A percentile compares a stretch with the other conserved stretches of the same genome.
These are phyloP conservation scores for Xylariaceae sp. DNA, from an alignment of 2,329 filamentous ascomycete genomes.

Conservation along the genomic window DNA sequence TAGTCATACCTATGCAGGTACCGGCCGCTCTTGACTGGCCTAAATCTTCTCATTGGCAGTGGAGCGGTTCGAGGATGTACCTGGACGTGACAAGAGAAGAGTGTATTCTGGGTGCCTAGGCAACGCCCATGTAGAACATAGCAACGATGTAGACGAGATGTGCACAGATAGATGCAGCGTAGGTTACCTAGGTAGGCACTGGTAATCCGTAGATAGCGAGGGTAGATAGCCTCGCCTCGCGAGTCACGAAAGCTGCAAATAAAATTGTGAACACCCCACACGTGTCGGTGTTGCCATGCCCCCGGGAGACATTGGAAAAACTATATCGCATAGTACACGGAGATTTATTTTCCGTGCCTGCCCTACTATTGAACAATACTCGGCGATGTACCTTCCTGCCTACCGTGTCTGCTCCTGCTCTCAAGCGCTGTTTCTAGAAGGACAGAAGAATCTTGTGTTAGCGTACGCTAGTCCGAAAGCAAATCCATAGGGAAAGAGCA, in stretches of 20 bases:
- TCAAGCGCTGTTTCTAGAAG: not conserved
- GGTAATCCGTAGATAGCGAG: not conserved
- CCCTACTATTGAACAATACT: not conserved
- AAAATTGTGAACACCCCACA: not conserved
- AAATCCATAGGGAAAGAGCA: too few species aligned
- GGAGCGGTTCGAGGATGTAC: not conserved
- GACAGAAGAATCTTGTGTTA: not conserved
- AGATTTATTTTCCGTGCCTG: not conserved
- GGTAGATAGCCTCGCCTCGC: not conserved
- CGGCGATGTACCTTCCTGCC: not conserved
- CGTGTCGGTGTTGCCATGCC: not conserved
- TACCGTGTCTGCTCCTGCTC: not conserved
- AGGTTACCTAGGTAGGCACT: too few species aligned
- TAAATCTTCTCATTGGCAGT: not conserved
- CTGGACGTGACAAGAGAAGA: too few species aligned
- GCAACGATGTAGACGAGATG: too few species aligned
- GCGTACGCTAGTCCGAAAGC: too few species aligned
- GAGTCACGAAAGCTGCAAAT: not conserved
- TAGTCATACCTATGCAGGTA: conserved; percentile 26
- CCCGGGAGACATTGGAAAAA: not conserved
- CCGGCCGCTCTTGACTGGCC: conserved; percentile 18
- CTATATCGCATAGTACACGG: not conserved
- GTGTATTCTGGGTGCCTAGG: too few species aligned
- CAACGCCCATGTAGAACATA: too few species aligned
- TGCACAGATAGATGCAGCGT: too few species aligned